Evolutionary conservation across 257 asterid genomes (phyloP).

Genomic region (Paraleonurus japonicus): DNA sequence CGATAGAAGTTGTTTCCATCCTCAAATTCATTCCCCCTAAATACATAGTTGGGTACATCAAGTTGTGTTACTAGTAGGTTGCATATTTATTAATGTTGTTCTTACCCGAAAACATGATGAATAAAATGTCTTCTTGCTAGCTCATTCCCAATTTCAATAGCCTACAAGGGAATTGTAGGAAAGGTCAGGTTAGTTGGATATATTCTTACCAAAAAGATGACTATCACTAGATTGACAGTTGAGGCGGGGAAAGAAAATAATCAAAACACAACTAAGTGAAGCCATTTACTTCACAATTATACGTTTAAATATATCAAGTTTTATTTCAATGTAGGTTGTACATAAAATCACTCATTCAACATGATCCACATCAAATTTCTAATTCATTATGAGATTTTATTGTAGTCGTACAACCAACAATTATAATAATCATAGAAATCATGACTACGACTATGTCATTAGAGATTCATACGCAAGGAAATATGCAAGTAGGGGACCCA

Average conservation of each 20-base stretch:
- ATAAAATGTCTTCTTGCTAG: conserved; percentile 72
- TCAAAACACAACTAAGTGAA: too few relatives aligned
- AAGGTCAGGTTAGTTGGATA: conserved; percentile 1
- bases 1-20: conserved; percentile 85
- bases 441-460: not conserved
- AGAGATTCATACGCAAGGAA: not conserved
- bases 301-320: not conserved
- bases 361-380: not conserved
- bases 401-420: not conserved
- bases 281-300: too few relatives aligned
- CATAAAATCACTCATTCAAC: too few relatives aligned
- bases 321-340: not conserved
- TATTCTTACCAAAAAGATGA: not conserved
- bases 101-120: conserved; percentile 91
- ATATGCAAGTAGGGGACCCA: not conserved
- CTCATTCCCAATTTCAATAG: conserved; percentile 77
- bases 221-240: too few relatives aligned
- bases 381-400: not conserved
- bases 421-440: not conserved
- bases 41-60: not conserved
- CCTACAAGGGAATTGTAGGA: conserved; percentile 36
- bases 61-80: not conserved
- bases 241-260: too few relatives aligned
- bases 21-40: conserved; percentile 83
- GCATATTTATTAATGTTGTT: not conserved